Evolutionary conservation across 768 basidiomycete genomes (phyloP).

Genomic region (Boletellus ananiceps): DNA sequence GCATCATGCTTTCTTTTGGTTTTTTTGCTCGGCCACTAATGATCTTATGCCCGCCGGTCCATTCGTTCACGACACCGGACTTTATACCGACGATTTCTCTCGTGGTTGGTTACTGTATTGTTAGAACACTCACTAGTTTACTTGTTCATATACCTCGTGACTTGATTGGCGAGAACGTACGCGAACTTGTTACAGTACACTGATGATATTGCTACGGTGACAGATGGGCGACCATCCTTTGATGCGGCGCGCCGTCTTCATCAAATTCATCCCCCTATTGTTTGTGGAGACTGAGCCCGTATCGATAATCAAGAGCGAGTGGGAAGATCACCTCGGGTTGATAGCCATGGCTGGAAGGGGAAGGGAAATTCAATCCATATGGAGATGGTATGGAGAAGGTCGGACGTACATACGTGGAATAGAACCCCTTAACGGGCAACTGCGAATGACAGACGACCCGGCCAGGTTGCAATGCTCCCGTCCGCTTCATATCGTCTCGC

Average conservation of each 20-base stretch:
- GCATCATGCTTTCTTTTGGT: constrained; percentile 16
- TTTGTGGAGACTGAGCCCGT: constrained; percentile 19
- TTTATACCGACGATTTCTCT: constrained; percentile 31
- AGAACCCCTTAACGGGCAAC: constrained; percentile 63
- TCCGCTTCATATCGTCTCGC: constrained; percentile 33
- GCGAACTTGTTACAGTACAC: constrained; percentile 22
- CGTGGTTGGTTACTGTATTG: constrained; percentile 35
- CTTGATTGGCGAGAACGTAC: constrained; percentile 14
- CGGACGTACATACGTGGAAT: constrained; percentile 59
- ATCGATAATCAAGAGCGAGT: constrained; percentile 18
- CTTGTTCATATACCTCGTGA: constrained; percentile 30
- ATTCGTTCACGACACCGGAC: constrained; percentile 31
- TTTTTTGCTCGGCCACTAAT: constrained; percentile 33
- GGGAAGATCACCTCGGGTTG: constrained; percentile 49
- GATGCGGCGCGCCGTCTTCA: constrained; percentile 83
- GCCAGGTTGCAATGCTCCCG: constrained; percentile 25
- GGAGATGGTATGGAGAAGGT: constrained; percentile 7
- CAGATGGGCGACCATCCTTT: constrained; percentile 67
- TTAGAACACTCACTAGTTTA: constrained; percentile 33
- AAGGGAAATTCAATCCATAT: constrained; percentile 11
- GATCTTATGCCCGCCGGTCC: constrained; percentile 15
- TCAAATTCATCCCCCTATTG: constrained; percentile 67
- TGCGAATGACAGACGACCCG: constrained; percentile 66
- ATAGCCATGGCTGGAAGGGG: constrained; percentile 60
- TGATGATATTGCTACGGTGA: constrained; percentile 35